Evolutionary conservation across 371 early-diverging fungal genomes (phyloP).

Genomic region (Mucor racemosus): DNA sequence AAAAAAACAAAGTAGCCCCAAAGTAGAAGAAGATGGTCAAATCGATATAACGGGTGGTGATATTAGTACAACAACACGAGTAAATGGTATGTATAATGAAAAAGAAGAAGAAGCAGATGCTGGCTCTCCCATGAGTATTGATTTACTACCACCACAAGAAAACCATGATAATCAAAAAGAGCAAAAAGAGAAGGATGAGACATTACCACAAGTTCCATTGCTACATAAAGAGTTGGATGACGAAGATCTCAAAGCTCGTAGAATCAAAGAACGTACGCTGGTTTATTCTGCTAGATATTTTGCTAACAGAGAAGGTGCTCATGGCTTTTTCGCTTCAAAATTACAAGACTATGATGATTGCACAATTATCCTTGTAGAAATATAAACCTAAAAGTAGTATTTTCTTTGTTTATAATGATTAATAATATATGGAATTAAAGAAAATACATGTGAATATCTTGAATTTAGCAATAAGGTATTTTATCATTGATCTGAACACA

Average conservation of each 20-base stretch:
- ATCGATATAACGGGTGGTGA: background rate
- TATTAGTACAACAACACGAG: background rate
- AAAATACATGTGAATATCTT: background rate
- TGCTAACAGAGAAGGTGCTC: conserved; percentile 53
- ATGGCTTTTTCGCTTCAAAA: conserved; percentile 54
- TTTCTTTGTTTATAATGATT: background rate
- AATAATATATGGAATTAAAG: background rate
- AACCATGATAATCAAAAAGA: background rate
- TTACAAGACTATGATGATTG: conserved; percentile 62
- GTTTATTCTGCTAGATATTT: conserved; percentile 50
- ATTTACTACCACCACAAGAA: background rate
- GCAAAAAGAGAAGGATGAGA: conserved; percentile 7
- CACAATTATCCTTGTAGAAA: conserved; percentile 55
- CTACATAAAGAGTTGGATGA: conserved; percentile 40
- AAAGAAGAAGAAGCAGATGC: background rate
- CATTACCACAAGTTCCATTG: conserved; percentile 33
- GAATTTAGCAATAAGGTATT: no score
- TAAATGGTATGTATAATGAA: background rate
- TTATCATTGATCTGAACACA: no score
- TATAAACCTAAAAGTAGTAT: conserved; percentile 19
- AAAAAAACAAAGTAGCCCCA: background rate
- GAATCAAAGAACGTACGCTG: conserved; percentile 47
- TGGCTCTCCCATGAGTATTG: background rate
- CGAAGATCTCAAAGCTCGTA: conserved; percentile 37
- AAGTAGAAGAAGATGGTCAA: conserved; percentile 4